Evolutionary conservation across 768 basidiomycete species (phyloP), one percentile per base, ranked within the genome.

Genomic region (Termitomyces sp.): DNA sequence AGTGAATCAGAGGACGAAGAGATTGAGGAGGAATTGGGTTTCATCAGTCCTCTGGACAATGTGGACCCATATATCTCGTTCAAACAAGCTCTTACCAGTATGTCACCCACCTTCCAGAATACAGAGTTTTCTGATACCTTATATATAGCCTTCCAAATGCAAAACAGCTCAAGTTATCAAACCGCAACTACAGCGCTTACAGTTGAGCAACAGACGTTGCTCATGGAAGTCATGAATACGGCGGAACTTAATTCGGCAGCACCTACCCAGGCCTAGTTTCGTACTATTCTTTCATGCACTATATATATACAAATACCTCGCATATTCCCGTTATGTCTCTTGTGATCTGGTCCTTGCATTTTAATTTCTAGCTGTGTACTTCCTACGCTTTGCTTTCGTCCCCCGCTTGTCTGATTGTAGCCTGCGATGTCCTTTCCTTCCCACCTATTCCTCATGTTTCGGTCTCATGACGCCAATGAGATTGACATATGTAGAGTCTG

Each of bases 141-240:
- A 60, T 28, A 60, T 28, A 39, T 62, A 92, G 90, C 77, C 24
- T 87, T 92, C 76, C 90, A 94, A 76, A 81, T 78, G 75, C 82
- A 86, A 69, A 91, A 92, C 63, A 72, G 75, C 2, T 72, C 77
- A 15, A 75, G 78, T 50, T 92, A 93, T 69, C 88, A 90, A 66
- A 78, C 81, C 15, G 84, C 85, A 16, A 92, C 90, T 44, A 90
- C 90, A 6, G 75, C 75, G 26, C 78, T 94, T 61, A 78, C 76
- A 55, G 77, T 88, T 44, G 91, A 93, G 24, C 86, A 88, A 64
- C 90, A 91, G 69, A 87, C 88, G 1, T 66, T 86, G 54, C 78
- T 93, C 56, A 92, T 92, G 88, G 91, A 94, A 66, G 82, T 92
- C 58, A 90, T 92, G 88, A 77, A 80, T 52, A 75, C 81, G 66